Percentiles rank a stretch among this genome's conserved stretches.
phyloP scores from a whole-genome alignment of 495 filamentous ascomycete species.

The Aspergillus asperescens region DNA sequence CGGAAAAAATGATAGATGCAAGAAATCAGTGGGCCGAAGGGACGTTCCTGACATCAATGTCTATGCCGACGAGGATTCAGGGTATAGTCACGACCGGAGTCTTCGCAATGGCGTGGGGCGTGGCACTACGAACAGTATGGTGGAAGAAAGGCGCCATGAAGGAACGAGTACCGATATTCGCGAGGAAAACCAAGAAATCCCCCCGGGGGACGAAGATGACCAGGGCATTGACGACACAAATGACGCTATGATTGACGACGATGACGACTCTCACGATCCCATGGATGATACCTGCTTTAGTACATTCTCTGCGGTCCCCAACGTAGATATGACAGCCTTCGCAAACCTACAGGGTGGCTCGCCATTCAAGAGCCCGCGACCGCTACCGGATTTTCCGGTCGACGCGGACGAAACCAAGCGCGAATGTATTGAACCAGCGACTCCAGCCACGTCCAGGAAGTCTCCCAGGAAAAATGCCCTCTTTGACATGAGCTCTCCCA shows the following conservation, averaged over 20 bases:
- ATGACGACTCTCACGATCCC: conserved; percentile 28
- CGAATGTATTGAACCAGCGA: conserved; percentile 24
- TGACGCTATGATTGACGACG: conserved; percentile 18
- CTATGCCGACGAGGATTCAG: conserved; percentile 30
- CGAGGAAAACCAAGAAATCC: conserved; percentile 20
- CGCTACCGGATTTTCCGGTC: conserved; percentile 29
- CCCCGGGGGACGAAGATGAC: conserved; percentile 22
- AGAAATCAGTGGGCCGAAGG: conserved; percentile 28
- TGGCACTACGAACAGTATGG: conserved; percentile 30
- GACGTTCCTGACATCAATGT: conserved; percentile 28
- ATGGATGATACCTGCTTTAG: conserved; percentile 82
- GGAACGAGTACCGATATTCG: conserved; percentile 43
- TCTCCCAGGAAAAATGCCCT: conserved; percentile 29
- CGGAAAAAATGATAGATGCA: conserved; percentile 25
- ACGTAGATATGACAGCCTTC: conserved; percentile 75
- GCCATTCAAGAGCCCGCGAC: conserved; percentile 42
- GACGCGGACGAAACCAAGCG: conserved; percentile 4
- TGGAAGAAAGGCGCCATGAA: conserved; percentile 41
- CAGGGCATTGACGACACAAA: conserved; percentile 17
- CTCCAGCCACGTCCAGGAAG: conserved; percentile 34
- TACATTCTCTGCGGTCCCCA: conserved; percentile 77
- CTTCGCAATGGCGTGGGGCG: conserved; percentile 15
- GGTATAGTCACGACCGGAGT: conserved; percentile 24
- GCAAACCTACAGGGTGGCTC: conserved; percentile 60
- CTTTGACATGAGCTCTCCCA: conserved; percentile 37